Conservation (phyloP, 148 eudicot genomes). For the Arctostaphylos glauca region DNA sequence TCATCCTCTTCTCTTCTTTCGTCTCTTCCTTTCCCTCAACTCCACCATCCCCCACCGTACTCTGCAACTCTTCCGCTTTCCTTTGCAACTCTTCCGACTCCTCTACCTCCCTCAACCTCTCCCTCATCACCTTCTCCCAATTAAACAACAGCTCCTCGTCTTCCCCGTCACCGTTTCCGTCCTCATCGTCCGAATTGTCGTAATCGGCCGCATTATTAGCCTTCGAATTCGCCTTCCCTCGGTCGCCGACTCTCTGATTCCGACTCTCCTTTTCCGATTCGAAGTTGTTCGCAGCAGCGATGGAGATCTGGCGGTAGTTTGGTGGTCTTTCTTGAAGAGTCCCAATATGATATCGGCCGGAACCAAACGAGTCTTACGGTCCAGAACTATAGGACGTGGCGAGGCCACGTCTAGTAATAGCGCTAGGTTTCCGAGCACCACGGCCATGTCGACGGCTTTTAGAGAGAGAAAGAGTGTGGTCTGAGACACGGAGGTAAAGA, state of each 20-base stretch:
- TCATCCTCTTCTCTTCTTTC: conserved; percentile 77
- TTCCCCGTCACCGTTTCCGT: not conserved
- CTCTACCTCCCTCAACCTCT: conserved; percentile 71
- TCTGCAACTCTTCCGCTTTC: conserved; percentile 76
- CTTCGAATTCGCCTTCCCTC: not conserved
- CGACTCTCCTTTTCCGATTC: not conserved
- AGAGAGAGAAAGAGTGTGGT: not conserved
- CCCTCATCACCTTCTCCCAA: conserved; percentile 89
- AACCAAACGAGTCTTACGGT: not conserved
- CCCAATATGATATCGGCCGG: not conserved
- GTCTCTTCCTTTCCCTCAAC: conserved; percentile 45
- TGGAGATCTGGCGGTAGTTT: not conserved
- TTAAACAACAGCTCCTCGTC: conserved; percentile 39
- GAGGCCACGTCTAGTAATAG: not conserved
- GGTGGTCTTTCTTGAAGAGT: not conserved
- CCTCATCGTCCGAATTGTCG: not conserved
- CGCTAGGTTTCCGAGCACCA: not conserved
- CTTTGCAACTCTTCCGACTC: conserved; percentile 84
- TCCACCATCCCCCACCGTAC: conserved; percentile 34
- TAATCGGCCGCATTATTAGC: not conserved
- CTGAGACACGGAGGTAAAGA: too few relatives aligned
- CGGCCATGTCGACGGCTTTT: not conserved
- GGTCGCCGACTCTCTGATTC: not conserved
- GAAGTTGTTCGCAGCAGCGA: not conserved
- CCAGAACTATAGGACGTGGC: not conserved